Conservation (phyloP, 306 rosid species). For the Betula pendula region DNA sequence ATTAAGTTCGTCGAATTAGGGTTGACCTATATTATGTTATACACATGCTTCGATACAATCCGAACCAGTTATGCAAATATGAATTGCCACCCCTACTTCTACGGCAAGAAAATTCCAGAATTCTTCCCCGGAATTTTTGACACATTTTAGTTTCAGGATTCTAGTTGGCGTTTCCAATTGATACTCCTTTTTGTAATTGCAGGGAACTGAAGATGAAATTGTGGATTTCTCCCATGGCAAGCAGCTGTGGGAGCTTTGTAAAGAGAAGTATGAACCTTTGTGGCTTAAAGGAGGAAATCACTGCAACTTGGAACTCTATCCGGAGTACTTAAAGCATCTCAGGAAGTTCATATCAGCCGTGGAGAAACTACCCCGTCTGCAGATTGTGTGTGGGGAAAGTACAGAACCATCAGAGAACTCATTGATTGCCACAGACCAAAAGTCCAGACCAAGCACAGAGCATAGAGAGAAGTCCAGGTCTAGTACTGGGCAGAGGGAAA, state of each 20-base stretch:
- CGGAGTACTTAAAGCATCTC: slow-evolving; percentile 65
- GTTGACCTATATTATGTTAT: no score
- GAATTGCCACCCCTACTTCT: no score
- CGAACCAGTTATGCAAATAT: no score
- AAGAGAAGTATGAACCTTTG: slow-evolving; percentile 66
- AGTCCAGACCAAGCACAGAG: slow-evolving; percentile 44
- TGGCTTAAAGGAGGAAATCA: slow-evolving; percentile 72
- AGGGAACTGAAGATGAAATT: slow-evolving; percentile 78
- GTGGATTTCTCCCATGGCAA: slow-evolving; percentile 73
- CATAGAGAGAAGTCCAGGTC: slow-evolving; percentile 36
- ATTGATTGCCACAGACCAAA: slow-evolving; percentile 23
- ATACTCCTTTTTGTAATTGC: slow-evolving; percentile 3
- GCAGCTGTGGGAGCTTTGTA: slow-evolving; percentile 68
- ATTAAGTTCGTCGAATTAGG: no score
- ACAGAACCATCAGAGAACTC: slow-evolving; percentile 22
- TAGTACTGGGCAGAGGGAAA: slow-evolving; percentile 46
- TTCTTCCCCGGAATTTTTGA: not conserved
- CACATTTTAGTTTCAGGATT: not conserved
- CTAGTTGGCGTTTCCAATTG: not conserved
- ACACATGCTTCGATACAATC: no score
- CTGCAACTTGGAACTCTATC: slow-evolving; percentile 61
- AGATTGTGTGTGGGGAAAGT: slow-evolving; percentile 1
- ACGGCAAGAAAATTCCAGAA: not conserved
- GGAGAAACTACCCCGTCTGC: slow-evolving; percentile 42
- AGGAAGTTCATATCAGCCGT: slow-evolving; percentile 55